Conservation (phyloP, 495 filamentous ascomycete species). For the Penicillium daleae region DNA sequence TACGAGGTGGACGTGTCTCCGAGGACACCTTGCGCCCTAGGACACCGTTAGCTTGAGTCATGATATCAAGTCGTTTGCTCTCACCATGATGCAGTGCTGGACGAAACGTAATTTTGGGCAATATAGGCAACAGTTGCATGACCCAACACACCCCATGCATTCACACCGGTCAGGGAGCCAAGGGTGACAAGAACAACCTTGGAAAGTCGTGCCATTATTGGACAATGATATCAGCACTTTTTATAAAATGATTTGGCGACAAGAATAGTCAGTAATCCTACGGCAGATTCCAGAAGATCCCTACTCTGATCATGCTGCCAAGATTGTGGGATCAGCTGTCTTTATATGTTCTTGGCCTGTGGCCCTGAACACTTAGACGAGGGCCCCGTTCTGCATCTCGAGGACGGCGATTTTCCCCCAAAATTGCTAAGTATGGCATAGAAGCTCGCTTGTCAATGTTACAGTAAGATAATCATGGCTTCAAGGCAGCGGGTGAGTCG, state of each 20-base stretch:
- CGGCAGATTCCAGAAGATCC: neutral
- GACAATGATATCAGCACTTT: neutral
- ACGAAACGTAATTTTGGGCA: constrained; percentile 54
- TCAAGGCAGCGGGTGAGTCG: neutral
- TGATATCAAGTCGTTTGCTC: neutral
- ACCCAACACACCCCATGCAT: constrained; percentile 61
- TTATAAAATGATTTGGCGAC: neutral
- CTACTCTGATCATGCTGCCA: neutral
- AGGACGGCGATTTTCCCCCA: neutral
- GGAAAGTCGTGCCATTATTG: constrained; percentile 18
- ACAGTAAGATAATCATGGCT: neutral
- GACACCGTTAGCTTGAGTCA: constrained; percentile 9
- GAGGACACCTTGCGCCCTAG: constrained; percentile 30
- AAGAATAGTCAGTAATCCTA: neutral
- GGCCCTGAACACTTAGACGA: neutral
- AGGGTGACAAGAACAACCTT: constrained; percentile 20
- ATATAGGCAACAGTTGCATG: constrained; percentile 66
- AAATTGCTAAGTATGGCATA: neutral
- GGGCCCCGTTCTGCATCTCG: neutral
- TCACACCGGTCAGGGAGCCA: constrained; percentile 18
- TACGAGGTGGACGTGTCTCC: constrained; percentile 53
- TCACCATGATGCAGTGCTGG: constrained; percentile 45
- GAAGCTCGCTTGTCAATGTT: neutral
- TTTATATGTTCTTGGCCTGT: neutral
- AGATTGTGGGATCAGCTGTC: neutral